Base-by-base conservation (phyloP, 2,329 filamentous ascomycete species). In the Dothidotthia symphoricarpi region DNA sequence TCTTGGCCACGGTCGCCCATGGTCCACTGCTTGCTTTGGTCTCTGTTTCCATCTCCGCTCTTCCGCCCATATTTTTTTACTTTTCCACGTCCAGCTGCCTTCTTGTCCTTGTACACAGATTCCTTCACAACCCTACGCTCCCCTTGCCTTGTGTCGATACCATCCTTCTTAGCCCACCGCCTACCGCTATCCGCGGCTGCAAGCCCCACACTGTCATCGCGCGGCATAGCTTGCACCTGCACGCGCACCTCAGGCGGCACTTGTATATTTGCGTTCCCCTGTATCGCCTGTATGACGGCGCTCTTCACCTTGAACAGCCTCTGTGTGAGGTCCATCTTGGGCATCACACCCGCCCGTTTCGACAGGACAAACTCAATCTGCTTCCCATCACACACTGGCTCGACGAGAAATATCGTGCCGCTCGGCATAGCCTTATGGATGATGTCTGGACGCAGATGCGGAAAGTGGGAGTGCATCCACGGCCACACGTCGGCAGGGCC, bases 381-480 rank as follows among this genome's bases (percentile, higher is more conserved):
- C 6, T 37, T 36, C 1, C 58, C 57, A 16, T 63, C 49, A 11
- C 34, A 44, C 3, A 59, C 46, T 2, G 60, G 61, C 0, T 52
- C 9, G 28, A 64, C 33, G 6, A 49, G 4, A 14, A 40, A 58
- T 2, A 12, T 14, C 0, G 59, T 50, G 9, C 46, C 49, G 25
- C 47, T 24, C 0, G 60, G 61, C 61, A 65, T 63, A 14, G 35
- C 41, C 31, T 55, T 59, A 19, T 56, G 17, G 7, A 64, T 59
- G 16, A 63, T 55, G 34, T 64, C 60, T 1, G 60, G 59, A 15
- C 57, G 50, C 17, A 64, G 17, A 27, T 64, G 59, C 2, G 61
- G 58, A 19, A 57, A 64, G 28, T 55, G 49, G 8, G 41, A 14
- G 19, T 57, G 52, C 28, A 55, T 34, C 51, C 55, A 62, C 9